Base-by-base conservation (phyloP, 768 basidiomycete genomes). In the Xerocomellus chrysenteron region DNA sequence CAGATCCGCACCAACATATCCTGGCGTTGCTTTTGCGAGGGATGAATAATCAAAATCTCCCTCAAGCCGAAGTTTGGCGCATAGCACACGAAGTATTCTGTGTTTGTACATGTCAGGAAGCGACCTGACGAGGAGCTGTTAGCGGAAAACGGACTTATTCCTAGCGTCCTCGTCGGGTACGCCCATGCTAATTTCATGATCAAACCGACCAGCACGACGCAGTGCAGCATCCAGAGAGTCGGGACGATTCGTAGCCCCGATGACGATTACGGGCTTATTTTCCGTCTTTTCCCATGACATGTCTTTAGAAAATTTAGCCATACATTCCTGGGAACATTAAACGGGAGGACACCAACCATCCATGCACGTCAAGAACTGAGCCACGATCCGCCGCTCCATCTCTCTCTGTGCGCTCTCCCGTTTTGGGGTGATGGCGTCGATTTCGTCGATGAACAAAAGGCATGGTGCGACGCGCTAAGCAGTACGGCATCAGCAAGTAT, bases 291-390 rank as follows among this genome's bases (percentile, higher is more conserved):
- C 92, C 93, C 92, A 95, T 28, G 95, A 90, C 74, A 98, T 80
- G 62, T 98, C 96, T 98, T 54, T n/a, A n/a, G n/a, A 37, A 12
- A 2, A 16, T 19, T 55, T 21, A 56, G 47, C 6, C 17, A 32
- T 21, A 5, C 11, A 13, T 8, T 35, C 21, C 24, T 7, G 35
- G 24, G 6, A 24, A 32, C 5, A 44, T 7, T 40, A 24, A 14
- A 19, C 1, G 11, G 17, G 8, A n/a, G 6, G 33, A 39, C 13
- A 67, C 84, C 42, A 63, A 97, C 96, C 96, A 71, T 99, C 97
- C 92, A 99, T 97, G 76, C 96, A 98, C 0, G 96, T 98, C 53
- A 98, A 73, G 61, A 99, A 91, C 70, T 99, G 97, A 0, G 96
- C 96, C 11, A 99, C 96, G 49, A 99, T 98, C 13, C 97, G 82